Conservation (phyloP, 2,329 filamentous ascomycete species). For the Aspergillus intermedius region DNA sequence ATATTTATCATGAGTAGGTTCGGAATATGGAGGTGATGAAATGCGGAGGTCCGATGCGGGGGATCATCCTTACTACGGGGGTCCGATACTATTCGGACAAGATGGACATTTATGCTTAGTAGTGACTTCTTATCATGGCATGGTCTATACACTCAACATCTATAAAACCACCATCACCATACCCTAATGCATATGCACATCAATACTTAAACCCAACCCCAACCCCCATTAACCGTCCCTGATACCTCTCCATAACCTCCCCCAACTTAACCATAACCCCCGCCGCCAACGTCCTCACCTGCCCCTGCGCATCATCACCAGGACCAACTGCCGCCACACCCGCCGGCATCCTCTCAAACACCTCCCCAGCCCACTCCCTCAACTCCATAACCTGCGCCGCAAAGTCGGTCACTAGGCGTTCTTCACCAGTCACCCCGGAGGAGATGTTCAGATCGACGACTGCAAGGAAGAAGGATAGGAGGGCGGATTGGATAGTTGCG, state of each 20-base stretch:
- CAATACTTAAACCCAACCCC: conserved; percentile 43
- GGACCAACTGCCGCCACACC: conserved; percentile 29
- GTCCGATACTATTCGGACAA: too few species aligned
- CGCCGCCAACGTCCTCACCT: conserved; percentile 57
- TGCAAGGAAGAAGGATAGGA: conserved; percentile 73
- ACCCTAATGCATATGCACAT: not conserved
- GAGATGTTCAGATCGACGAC: conserved; percentile 69
- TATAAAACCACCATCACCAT: too few species aligned
- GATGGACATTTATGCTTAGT: too few species aligned
- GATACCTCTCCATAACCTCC: conserved; percentile 77
- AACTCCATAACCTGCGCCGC: conserved; percentile 76
- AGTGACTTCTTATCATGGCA: too few species aligned
- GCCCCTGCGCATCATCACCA: conserved; percentile 32
- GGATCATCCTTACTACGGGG: not conserved
- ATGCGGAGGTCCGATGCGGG: not conserved
- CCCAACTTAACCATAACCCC: conserved; percentile 72
- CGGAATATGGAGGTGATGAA: not conserved
- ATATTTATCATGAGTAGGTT: not conserved
- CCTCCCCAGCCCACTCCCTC: conserved; percentile 71
- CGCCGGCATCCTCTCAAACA: conserved; percentile 57
- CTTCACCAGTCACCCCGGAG: conserved; percentile 46
- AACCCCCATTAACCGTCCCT: conserved; percentile 68
- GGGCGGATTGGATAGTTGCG: conserved; percentile 60
- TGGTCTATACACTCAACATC: too few species aligned
- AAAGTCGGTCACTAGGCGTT: conserved; percentile 66